phyloP scores from a whole-genome alignment of 108 stramenopile species.

The Phaeodactylum tricornutum region DNA sequence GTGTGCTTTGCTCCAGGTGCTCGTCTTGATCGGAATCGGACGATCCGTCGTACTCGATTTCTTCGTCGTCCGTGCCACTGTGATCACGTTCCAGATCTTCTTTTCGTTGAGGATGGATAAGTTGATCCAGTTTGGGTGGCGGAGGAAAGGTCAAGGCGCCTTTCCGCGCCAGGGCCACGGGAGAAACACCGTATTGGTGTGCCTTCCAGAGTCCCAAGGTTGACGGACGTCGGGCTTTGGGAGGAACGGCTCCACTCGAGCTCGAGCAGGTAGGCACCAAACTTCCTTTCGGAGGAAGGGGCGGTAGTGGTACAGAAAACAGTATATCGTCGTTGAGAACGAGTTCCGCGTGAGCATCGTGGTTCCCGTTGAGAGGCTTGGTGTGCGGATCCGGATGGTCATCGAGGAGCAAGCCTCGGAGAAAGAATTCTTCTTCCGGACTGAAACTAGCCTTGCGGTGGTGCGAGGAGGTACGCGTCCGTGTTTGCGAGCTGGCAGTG shows the following conservation, averaged over 20 bases:
- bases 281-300: neutral
- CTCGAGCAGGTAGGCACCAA: neutral
- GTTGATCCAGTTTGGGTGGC: neutral
- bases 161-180: constrained; percentile 2
- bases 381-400: neutral
- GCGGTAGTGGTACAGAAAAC: constrained; percentile 1
- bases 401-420: constrained; percentile 1
- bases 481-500: no score
- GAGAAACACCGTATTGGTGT: constrained; percentile 28
- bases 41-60: neutral
- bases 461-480: no score
- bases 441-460: no score
- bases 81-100: no score
- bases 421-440: constrained; percentile 4
- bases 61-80: no score
- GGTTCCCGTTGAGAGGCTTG: no score
- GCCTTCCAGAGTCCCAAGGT: constrained; percentile 35
- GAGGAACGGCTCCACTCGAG: neutral
- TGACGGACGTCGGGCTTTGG: constrained; percentile 1
- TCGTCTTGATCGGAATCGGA: constrained; percentile 2
- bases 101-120: neutral
- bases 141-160: neutral
- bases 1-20: no score
- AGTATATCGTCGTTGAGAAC: constrained; percentile 4
- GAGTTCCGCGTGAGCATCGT: neutral